Conservation (phyloP, 2,329 filamentous ascomycete genomes). For the Pyrenophora seminiperda region DNA sequence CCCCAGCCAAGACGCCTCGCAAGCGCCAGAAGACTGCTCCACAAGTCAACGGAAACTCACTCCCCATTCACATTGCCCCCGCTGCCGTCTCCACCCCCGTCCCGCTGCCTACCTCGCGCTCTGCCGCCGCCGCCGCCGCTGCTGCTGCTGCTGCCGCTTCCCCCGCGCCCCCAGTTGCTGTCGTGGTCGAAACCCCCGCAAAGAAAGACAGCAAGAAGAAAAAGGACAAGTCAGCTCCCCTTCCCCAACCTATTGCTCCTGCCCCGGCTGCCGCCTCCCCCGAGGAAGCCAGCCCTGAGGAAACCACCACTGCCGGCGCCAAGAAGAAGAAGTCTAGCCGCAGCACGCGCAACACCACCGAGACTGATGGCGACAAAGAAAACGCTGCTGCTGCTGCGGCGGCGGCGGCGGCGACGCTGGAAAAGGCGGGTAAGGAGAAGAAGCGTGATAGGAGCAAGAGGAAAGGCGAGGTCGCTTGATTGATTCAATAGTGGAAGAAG, state of each 20-base stretch:
- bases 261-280: constrained; percentile 26
- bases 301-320: constrained; percentile 38
- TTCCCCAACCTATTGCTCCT: constrained; percentile 33
- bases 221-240: constrained; percentile 35
- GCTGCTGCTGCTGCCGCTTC: constrained; percentile 10
- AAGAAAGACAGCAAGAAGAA: constrained; percentile 46
- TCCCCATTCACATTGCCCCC: constrained; percentile 22
- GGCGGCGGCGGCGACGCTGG: constrained; percentile 17
- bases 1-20: constrained; percentile 43
- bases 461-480: constrained; percentile 39
- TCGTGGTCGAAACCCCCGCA: constrained; percentile 25
- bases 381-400: constrained; percentile 17
- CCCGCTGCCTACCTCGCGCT: constrained; percentile 32
- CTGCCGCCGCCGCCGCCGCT: constrained; percentile 19
- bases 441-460: constrained; percentile 44
- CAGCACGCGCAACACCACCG: constrained; percentile 40
- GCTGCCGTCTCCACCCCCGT: constrained; percentile 29
- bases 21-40: constrained; percentile 48
- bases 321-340: constrained; percentile 41
- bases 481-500: too few relatives aligned
- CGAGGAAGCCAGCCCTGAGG: constrained; percentile 39
- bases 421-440: constrained; percentile 28
- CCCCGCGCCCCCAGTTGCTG: not conserved
- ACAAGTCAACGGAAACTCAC: constrained; percentile 31
- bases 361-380: constrained; percentile 37